Evolutionary conservation across 495 filamentous ascomycete genomes (phyloP).

Genomic region (Talaromyces ruber): DNA sequence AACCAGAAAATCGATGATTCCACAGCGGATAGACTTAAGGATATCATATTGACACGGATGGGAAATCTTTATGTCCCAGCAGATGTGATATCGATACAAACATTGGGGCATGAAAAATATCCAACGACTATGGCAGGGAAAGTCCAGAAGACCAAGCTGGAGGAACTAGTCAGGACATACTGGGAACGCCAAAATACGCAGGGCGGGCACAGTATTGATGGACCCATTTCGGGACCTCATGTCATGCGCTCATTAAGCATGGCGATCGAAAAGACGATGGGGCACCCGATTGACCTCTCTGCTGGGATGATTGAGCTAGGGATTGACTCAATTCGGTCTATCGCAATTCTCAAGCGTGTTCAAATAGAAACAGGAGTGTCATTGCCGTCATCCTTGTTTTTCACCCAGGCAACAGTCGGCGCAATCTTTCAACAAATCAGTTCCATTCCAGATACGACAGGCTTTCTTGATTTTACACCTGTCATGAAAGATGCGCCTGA

Average conservation of each 20-base stretch:
- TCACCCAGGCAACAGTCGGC: constrained; percentile 4
- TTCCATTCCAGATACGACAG: constrained; percentile 3
- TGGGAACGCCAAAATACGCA: not conserved
- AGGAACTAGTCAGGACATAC: constrained; percentile 6
- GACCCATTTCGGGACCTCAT: not conserved
- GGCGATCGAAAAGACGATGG: constrained; percentile 10
- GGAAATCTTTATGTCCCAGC: constrained; percentile 25
- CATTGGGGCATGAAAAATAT: constrained; percentile 22
- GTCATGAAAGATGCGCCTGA: constrained; percentile 1
- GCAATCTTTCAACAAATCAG: constrained; percentile 6
- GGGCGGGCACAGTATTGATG: not conserved
- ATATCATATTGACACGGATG: constrained; percentile 16
- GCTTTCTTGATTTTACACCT: constrained; percentile 4
- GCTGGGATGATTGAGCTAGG: constrained; percentile 12
- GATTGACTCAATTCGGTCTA: constrained; percentile 13
- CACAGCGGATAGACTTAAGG: constrained; percentile 12
- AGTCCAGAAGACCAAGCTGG: constrained; percentile 23
- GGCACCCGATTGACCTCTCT: constrained; percentile 5
- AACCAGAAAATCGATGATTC: constrained; percentile 1
- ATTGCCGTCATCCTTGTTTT: constrained; percentile 13
- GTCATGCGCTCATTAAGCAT: constrained; percentile 5
- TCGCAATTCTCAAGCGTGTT: constrained; percentile 10
- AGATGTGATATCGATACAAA: constrained; percentile 20
- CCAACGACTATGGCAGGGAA: constrained; percentile 32
- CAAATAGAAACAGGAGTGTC: constrained; percentile 9